These are phyloP conservation scores for Stephanodiscus minutulus DNA, from an alignment of 108 stramenopile species.

Conservation along the genomic window DNA sequence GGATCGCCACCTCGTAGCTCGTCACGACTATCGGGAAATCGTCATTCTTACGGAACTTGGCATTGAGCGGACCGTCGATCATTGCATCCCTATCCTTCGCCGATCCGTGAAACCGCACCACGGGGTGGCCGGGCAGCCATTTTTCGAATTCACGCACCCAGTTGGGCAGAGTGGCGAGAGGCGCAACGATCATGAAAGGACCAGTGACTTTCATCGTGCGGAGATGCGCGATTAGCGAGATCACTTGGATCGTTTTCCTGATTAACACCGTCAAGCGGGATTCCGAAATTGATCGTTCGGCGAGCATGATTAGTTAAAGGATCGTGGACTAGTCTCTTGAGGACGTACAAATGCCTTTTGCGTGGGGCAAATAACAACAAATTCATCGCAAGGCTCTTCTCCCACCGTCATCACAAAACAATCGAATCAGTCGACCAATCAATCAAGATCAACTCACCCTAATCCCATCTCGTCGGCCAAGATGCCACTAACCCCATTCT, in stretches of 20 bases:
- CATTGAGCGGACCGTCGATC: conserved; percentile 71
- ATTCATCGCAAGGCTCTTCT: too few species aligned
- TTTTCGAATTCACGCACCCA: conserved; percentile 97
- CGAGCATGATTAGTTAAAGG: neutral
- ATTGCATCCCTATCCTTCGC: conserved; percentile 80
- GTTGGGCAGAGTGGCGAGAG: conserved; percentile 98
- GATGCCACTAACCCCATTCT: conserved; percentile 98
- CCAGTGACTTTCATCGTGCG: conserved; percentile 85
- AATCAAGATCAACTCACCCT: conserved; percentile 20
- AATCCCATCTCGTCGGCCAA: conserved; percentile 97
- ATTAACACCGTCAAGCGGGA: conserved; percentile 31
- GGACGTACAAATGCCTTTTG: neutral
- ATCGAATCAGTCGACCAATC: neutral
- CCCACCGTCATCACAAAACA: neutral
- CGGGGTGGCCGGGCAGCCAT: conserved; percentile 91
- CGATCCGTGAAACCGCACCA: conserved; percentile 93
- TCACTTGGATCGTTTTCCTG: conserved; percentile 92
- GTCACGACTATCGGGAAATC: conserved; percentile 94
- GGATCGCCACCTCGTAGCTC: conserved; percentile 92
- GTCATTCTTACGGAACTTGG: conserved; percentile 56
- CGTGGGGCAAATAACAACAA: too few species aligned
- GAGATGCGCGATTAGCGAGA: conserved; percentile 93
- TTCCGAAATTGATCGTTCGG: neutral
- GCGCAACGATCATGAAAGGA: conserved; percentile 94
- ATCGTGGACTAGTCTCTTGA: too few species aligned